Evolutionary conservation across 1,284 basidiomycete genomes (phyloP).

Genomic region (Ceratobasidium sp.): DNA sequence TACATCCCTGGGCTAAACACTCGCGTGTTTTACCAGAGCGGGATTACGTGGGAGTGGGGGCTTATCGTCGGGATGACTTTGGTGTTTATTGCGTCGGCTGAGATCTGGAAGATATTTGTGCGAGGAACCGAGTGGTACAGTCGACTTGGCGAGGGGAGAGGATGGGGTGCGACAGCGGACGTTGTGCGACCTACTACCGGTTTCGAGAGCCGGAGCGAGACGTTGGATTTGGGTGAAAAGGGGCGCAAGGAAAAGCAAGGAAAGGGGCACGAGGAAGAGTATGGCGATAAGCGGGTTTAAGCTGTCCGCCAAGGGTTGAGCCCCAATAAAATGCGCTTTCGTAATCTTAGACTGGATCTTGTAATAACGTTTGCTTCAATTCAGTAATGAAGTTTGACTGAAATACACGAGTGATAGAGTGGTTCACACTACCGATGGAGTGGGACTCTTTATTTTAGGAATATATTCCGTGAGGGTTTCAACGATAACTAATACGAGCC

Average conservation of each 20-base stretch:
- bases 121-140: constrained; percentile 21
- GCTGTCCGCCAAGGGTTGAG: not conserved
- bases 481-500: constrained; percentile 47
- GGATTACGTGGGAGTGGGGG: constrained; percentile 64
- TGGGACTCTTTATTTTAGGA: no score
- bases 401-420: not conserved
- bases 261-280: constrained; percentile 12
- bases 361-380: constrained; percentile 36
- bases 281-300: constrained; percentile 33
- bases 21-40: constrained; percentile 60
- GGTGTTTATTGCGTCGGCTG: constrained; percentile 32
- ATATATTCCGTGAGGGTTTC: constrained; percentile 20
- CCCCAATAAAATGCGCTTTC: constrained; percentile 5
- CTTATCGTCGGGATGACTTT: constrained; percentile 53
- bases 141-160: constrained; percentile 30
- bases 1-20: constrained; percentile 60
- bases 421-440: no score
- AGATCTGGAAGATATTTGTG: constrained; percentile 43
- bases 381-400: constrained; percentile 10
- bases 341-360: constrained; percentile 30
- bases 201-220: not conserved
- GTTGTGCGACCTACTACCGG: constrained; percentile 22
- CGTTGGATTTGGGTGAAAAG: constrained; percentile 34
- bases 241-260: constrained; percentile 11
- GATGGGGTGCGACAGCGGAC: constrained; percentile 39